phyloP scores from a whole-genome alignment of 129 eudicot species.

The Erigeron canadensis region DNA sequence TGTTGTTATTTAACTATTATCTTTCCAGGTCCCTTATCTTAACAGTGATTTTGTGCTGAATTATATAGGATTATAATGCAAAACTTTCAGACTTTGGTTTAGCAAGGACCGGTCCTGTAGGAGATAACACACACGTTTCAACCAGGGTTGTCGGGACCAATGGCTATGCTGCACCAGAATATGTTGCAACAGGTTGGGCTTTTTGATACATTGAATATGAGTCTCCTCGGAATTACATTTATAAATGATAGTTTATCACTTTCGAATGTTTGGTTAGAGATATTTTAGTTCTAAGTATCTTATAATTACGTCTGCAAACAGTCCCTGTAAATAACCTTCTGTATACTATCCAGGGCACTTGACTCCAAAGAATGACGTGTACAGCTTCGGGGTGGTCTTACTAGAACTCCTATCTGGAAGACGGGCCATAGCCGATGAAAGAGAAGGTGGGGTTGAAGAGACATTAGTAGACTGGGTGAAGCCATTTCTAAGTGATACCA shows the following conservation, averaged over 20 bases:
- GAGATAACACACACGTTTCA: conserved; percentile 72
- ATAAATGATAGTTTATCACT: no score
- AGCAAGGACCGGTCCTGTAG: conserved; percentile 74
- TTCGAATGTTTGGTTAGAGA: no score
- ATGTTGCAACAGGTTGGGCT: conserved; percentile 48
- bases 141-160: conserved; percentile 72
- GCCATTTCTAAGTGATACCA: conserved; percentile 59
- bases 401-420: conserved; percentile 70
- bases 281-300: no score
- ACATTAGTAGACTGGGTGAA: conserved; percentile 78
- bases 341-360: conserved; percentile 47
- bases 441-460: conserved; percentile 58
- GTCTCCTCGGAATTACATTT: neutral
- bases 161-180: conserved; percentile 85
- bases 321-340: neutral
- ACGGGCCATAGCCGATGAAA: conserved; percentile 71
- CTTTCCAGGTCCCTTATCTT: neutral
- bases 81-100: conserved; percentile 74
- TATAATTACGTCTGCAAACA: neutral
- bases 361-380: conserved; percentile 78
- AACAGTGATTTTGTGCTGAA: conserved; percentile 4
- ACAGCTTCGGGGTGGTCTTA: conserved; percentile 77
- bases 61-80: conserved; percentile 59
- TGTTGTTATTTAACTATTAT: neutral
- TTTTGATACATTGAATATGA: conserved; percentile 1